Evolutionary conservation across 345 rosid species (phyloP), one percentile per base, ranked within the genome.

Genomic region (Mercurialis annua): DNA sequence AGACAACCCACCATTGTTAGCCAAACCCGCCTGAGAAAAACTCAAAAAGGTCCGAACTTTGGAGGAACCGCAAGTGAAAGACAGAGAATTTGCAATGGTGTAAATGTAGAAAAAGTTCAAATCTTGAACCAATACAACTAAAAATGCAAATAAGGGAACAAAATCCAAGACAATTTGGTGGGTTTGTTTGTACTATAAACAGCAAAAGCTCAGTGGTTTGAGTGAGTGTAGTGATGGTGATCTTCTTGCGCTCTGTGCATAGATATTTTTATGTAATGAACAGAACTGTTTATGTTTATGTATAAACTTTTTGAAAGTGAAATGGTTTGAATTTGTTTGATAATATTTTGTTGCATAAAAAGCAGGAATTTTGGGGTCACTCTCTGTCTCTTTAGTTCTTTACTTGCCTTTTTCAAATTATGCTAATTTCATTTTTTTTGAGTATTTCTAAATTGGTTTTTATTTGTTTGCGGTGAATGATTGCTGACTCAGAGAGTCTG

Each of bases 1-100:
- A 27, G 68, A 67, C 52, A 82, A 64, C 84, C 80, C 87, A 83
- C 80, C 90, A 86, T 86, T 60, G 17, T 54, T 23, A 36, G n/a
- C n/a, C n/a, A n/a, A n/a, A 15, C 18, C 59, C 24, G 49, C 30
- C 50, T 0, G 18, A n/a, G 33, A 34, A 9, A 51, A 51, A 54
- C 11, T 1, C 34, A 16, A 44, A 33, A 60, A 40, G 57, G 59
- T 21, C 50, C 10, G 20, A 71, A 65, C 31, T n/a, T 47, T 57
- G 23, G 17, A n/a, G n/a, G n/a, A n/a, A 23, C 31, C 1, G 6
- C 44, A 30, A 30, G 38, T 11, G 3, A 44, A 67, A 67, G 55
- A 6, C 36, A 26, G 11, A 38, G 7, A n/a, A 65, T 68, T 34
- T 16, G 33, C 30, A 1, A 21, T 9, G 12, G 12, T 6, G 18